A percentile compares a stretch with the other conserved stretches of the same genome.
phyloP scores from a whole-genome alignment of 1,139 yeast genomes.

The Magnusiomyces sp. region DNA sequence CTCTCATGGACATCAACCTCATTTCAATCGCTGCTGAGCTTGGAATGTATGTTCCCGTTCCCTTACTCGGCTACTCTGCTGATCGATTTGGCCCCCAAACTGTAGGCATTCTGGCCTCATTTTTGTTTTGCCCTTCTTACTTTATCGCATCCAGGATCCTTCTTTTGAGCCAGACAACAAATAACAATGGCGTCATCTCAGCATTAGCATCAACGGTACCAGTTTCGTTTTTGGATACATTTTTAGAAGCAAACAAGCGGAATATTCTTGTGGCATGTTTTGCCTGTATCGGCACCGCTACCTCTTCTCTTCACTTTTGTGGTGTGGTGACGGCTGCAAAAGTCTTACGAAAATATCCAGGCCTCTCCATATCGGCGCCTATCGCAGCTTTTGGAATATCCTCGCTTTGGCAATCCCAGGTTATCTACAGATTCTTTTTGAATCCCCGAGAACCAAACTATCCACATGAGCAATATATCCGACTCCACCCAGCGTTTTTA shows the following conservation, averaged over 20 bases:
- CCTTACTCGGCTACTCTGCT: slow-evolving; percentile 72
- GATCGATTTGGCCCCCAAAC: slow-evolving; percentile 80
- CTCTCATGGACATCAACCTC: slow-evolving; percentile 65
- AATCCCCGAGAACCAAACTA: background rate
- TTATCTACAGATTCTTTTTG: slow-evolving; percentile 33
- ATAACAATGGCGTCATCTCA: background rate
- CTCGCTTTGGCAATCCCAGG: slow-evolving; percentile 45
- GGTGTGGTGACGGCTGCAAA: slow-evolving; percentile 78
- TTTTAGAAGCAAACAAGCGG: background rate
- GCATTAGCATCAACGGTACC: background rate
- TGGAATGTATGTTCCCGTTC: slow-evolving; percentile 82
- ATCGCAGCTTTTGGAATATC: slow-evolving; percentile 82
- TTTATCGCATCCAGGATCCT: slow-evolving; percentile 37
- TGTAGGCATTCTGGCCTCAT: slow-evolving; percentile 53
- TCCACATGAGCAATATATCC: background rate
- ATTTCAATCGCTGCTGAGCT: slow-evolving; percentile 68
- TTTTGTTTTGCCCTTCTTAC: slow-evolving; percentile 70
- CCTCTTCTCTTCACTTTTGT: slow-evolving; percentile 71
- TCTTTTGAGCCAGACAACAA: background rate
- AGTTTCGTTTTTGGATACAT: background rate
- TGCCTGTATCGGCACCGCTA: slow-evolving; percentile 67
- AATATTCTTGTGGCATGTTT: slow-evolving; percentile 27
- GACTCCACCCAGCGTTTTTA: slow-evolving; percentile 38
- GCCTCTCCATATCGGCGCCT: slow-evolving; percentile 80
- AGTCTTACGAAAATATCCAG: slow-evolving; percentile 63